Percentiles rank a stretch among this genome's conserved stretches.
Evolutionary conservation across 768 basidiomycete species (phyloP).

Genomic region (Pisolithus microcarpus): DNA sequence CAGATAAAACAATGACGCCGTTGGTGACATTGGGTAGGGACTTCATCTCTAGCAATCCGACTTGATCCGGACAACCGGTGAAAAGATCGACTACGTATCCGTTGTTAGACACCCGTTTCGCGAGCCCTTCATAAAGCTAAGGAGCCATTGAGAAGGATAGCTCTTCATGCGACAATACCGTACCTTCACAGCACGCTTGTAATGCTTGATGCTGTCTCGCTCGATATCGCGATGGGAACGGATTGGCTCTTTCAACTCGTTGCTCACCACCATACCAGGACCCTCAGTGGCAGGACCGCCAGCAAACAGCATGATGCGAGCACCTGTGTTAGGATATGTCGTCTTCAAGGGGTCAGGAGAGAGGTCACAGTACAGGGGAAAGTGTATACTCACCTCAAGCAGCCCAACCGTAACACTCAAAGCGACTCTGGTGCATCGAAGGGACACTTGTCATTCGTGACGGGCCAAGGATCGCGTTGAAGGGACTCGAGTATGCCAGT

Average conservation of each 20-base stretch:
- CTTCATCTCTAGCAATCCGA: constrained; percentile 97
- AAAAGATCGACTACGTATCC: constrained; percentile 95
- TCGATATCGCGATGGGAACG: too few relatives aligned
- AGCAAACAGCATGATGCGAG: constrained; percentile 68
- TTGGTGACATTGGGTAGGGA: constrained; percentile 76
- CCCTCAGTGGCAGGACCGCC: constrained; percentile 96
- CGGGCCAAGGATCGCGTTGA: too few relatives aligned
- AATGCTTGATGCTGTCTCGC: constrained; percentile 22
- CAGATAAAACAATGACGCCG: constrained; percentile 91
- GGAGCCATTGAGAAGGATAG: constrained; percentile 1
- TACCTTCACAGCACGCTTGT: constrained; percentile 69
- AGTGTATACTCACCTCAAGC: too few relatives aligned
- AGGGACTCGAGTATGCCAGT: too few relatives aligned
- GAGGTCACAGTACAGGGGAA: too few relatives aligned
- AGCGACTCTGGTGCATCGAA: too few relatives aligned
- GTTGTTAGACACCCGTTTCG: constrained; percentile 90
- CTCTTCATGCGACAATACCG: too few relatives aligned
- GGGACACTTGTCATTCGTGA: too few relatives aligned
- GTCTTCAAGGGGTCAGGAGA: too few relatives aligned
- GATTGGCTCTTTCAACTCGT: too few relatives aligned
- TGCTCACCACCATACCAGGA: constrained; percentile 74
- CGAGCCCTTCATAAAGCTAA: constrained; percentile 93
- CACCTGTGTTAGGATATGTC: too few relatives aligned
- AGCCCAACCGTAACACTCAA: too few relatives aligned
- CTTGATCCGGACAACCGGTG: constrained; percentile 95